Conservation (phyloP, 176 grass and related monocot genomes). For the Rhynchospora breviuscula region DNA sequence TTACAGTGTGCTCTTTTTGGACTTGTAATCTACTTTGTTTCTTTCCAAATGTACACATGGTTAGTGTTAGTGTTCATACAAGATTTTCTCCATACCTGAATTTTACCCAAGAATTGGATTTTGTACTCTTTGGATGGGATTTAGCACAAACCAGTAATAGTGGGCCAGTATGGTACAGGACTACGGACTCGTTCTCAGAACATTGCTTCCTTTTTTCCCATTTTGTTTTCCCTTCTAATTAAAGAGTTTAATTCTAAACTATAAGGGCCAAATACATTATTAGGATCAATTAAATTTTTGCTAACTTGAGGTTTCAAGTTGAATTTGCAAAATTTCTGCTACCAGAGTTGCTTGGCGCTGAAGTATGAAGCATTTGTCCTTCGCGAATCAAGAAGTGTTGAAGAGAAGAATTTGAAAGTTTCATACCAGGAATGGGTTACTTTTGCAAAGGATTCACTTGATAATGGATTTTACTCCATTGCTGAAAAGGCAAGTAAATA, state of each 20-base stretch:
- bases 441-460: slow-evolving; percentile 70
- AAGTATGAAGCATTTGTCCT: slow-evolving; percentile 69
- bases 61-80: neutral
- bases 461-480: slow-evolving; percentile 76
- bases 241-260: neutral
- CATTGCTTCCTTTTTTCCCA: neutral
- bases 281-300: neutral
- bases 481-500: slow-evolving; percentile 43
- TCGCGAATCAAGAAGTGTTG: slow-evolving; percentile 33
- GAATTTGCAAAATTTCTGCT: neutral
- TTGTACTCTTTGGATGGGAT: too few relatives aligned
- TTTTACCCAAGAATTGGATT: neutral
- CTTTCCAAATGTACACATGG: neutral
- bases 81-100: neutral
- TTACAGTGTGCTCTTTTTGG: neutral
- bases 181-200: neutral
- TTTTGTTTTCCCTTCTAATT: neutral
- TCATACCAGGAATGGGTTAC: slow-evolving; percentile 60
- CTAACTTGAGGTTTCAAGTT: neutral
- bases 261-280: neutral
- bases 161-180: too few relatives aligned
- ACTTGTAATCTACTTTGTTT: neutral
- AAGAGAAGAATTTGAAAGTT: slow-evolving; percentile 34
- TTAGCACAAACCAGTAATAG: too few relatives aligned
- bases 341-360: slow-evolving; percentile 65